phyloP scores from a whole-genome alignment of 176 grass and related monocot genomes.

The Chrysopogon serrulatus region DNA sequence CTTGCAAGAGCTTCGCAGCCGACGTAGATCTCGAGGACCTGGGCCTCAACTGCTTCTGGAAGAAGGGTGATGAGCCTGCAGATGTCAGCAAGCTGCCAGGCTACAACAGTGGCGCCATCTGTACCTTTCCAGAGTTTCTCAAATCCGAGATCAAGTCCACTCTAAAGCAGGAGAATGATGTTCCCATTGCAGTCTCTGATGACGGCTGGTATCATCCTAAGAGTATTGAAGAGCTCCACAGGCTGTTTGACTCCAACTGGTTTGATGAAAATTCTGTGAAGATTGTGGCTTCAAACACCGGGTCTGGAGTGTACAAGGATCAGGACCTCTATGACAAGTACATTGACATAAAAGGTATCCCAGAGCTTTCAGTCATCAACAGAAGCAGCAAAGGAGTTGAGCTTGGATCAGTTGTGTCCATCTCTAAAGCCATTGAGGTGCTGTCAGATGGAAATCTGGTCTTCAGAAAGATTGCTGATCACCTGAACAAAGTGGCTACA shows the following conservation, averaged over 20 bases:
- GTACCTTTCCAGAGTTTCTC: slow-evolving; percentile 75
- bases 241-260: slow-evolving; percentile 34
- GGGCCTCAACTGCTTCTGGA: slow-evolving; percentile 82
- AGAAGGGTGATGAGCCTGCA: slow-evolving; percentile 34
- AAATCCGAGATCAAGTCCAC: slow-evolving; percentile 71
- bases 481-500: slow-evolving; percentile 64
- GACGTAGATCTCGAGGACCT: slow-evolving; percentile 85
- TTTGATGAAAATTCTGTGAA: slow-evolving; percentile 44
- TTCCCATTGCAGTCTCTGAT: background rate
- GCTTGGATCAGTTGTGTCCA: slow-evolving; percentile 70
- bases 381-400: slow-evolving; percentile 48
- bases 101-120: slow-evolving; percentile 29
- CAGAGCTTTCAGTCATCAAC: slow-evolving; percentile 48
- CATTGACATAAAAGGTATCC: slow-evolving; percentile 60
- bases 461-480: slow-evolving; percentile 61
- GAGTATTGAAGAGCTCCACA: slow-evolving; percentile 50
- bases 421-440: slow-evolving; percentile 62
- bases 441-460: slow-evolving; percentile 43
- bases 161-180: background rate
- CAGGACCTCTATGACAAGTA: slow-evolving; percentile 49
- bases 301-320: slow-evolving; percentile 81
- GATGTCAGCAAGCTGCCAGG: slow-evolving; percentile 29
- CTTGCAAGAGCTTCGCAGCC: slow-evolving; percentile 82
- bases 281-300: slow-evolving; percentile 73
- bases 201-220: slow-evolving; percentile 52